Conservation (phyloP, 352 stramenopile genomes). For the Globisporangium radiosum region DNA sequence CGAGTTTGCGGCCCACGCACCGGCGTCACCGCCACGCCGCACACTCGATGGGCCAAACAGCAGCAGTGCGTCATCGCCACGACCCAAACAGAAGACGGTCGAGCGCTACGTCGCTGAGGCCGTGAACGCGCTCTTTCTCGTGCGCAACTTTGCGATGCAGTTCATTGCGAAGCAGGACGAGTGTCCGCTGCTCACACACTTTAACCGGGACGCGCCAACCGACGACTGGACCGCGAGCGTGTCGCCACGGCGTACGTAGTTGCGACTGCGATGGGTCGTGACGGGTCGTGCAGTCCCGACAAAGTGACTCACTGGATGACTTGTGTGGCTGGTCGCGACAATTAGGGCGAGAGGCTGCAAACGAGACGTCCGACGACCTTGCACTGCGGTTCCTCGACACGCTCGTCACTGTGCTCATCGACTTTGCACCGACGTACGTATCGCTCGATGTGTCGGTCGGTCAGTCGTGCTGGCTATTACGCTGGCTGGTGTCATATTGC, state of each 20-base stretch:
- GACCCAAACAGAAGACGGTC: conserved; percentile 16
- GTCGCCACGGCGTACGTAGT: conserved; percentile 21
- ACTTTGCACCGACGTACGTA: conserved; percentile 58
- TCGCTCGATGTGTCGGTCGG: background rate
- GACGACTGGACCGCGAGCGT: conserved; percentile 23
- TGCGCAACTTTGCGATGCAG: conserved; percentile 64
- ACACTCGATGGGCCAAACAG: background rate
- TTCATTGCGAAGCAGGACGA: conserved; percentile 70
- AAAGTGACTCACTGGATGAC: too few relatives aligned
- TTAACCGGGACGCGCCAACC: conserved; percentile 29
- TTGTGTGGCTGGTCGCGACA: too few relatives aligned
- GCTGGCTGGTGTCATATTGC: too few relatives aligned
- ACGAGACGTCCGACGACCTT: conserved; percentile 38
- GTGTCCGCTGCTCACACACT: conserved; percentile 52
- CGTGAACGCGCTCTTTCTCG: conserved; percentile 69
- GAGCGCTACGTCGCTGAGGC: conserved; percentile 41
- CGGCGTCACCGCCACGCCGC: background rate
- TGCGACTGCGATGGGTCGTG: too few relatives aligned
- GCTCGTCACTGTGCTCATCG: conserved; percentile 44
- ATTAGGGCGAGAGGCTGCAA: conserved; percentile 19
- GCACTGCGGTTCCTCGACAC: conserved; percentile 62
- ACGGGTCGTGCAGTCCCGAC: too few relatives aligned
- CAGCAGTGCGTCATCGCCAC: too few relatives aligned
- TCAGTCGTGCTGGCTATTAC: too few relatives aligned
- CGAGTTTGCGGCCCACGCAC: conserved; percentile 32